Base-by-base conservation (phyloP, 768 basidiomycete genomes). In the Candolleomyces efflorescens region DNA sequence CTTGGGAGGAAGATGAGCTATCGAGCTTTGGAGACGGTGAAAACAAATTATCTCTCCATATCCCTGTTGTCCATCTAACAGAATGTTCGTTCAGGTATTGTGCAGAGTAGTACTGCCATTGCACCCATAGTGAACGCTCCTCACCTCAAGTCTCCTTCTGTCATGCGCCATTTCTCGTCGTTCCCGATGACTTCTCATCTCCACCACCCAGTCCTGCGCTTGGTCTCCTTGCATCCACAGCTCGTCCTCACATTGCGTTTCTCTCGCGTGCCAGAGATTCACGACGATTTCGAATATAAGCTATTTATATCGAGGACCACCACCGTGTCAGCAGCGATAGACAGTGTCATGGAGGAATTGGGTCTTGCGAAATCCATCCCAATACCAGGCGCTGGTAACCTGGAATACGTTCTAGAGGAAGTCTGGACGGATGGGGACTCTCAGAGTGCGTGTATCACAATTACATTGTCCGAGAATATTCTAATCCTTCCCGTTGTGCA, bases 341-440 rank as follows among this genome's bases (percentile, higher is more conserved):
- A 79, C 32, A 62, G 65, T 6, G 70, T 89, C 9, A 63, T 82
- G 10, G 80, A 82, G 32, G 85, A 90, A 62, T 77, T 93, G 3
- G 92, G 90, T 2, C 70, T 94, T 22, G 71, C 82, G n/a, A 88
- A 80, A 67, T 73, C 76, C 4, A 69, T 89, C 24, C 83, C 87
- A 17, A 75, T 88, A 15, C 82, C 86, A 2, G 90, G 90, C 46
- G 84, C 82, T 18, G 87, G 85, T 3, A 75, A 70, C 38, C 62
- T 95, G 54, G 86, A 89, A 55, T 94, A 93, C 72, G 81, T 82
- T 1, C 63, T 93, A 15, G 89, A 93, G 68, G 85, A 89, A 64
- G 78, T 83, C 1, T 87, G 84, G 83, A 63, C 68, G 32, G 75
- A 82, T 45, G 78, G 73, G n/a, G 69, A 73, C 24, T 69, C 69